These are phyloP conservation scores for Viola pubescens DNA, from an alignment of 441 rosid genomes.

Conservation along the genomic window DNA sequence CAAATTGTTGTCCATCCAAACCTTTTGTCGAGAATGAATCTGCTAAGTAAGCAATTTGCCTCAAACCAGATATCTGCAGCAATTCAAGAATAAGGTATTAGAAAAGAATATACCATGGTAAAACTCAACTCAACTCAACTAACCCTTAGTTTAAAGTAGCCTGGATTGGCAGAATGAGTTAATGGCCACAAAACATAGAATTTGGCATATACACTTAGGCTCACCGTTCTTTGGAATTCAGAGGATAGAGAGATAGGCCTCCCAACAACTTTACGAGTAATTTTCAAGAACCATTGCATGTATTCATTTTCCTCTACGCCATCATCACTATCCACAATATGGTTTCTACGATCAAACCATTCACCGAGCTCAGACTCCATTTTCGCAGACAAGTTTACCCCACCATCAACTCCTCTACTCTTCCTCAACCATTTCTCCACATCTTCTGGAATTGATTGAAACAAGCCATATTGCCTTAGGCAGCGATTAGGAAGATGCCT, in stretches of 20 bases:
- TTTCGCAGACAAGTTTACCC: constrained; percentile 86
- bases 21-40: constrained; percentile 71
- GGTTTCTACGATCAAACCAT: constrained; percentile 65
- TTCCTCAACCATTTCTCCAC: constrained; percentile 94
- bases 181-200: too few relatives aligned
- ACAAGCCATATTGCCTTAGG: constrained; percentile 71
- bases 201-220: constrained; percentile 12
- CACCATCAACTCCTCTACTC: constrained; percentile 93
- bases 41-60: constrained; percentile 79
- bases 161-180: too few relatives aligned
- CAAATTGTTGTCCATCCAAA: constrained; percentile 63
- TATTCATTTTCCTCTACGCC: constrained; percentile 64
- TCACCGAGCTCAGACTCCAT: constrained; percentile 87
- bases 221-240: constrained; percentile 92
- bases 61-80: constrained; percentile 66
- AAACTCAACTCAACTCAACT: constrained; percentile 1
- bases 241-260: constrained; percentile 94
- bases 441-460: constrained; percentile 77
- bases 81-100: constrained; percentile 8
- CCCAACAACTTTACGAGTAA: constrained; percentile 85
- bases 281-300: constrained; percentile 70
- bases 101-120: constrained; percentile 3
- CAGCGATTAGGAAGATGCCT: constrained; percentile 98
- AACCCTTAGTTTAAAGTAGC: neutral
- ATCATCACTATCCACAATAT: constrained; percentile 56